These are phyloP conservation scores for Nepenthes alata DNA, from an alignment of 179 eudicot species.

Conservation along the genomic window DNA sequence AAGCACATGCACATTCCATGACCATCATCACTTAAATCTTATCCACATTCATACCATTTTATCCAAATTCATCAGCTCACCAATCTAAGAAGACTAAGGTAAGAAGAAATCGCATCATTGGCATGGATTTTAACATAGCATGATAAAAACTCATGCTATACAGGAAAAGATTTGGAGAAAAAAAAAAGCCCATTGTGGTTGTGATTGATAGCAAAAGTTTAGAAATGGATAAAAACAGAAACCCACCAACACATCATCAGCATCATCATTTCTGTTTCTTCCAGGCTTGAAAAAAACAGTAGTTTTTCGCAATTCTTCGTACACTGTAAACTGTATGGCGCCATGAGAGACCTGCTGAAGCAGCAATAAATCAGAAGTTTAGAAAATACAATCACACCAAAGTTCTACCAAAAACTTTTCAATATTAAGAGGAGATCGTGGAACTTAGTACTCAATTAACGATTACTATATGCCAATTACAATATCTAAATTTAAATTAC, in stretches of 20 bases:
- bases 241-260: conserved; percentile 51
- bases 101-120: too few species aligned
- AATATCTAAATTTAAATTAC: too few species aligned
- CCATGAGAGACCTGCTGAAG: conserved; percentile 94
- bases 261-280: conserved; percentile 16
- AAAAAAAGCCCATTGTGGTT: neutral
- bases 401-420: neutral
- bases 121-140: too few species aligned
- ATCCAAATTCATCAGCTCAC: too few species aligned
- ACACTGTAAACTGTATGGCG: conserved; percentile 94
- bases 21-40: too few species aligned
- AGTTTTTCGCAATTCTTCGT: conserved; percentile 79
- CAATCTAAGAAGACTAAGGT: neutral
- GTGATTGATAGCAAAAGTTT: neutral
- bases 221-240: neutral
- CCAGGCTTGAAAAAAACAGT: conserved; percentile 36
- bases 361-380: neutral
- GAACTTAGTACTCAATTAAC: too few species aligned
- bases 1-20: too few species aligned
- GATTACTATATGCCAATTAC: too few species aligned
- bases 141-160: too few species aligned
- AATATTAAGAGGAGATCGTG: too few species aligned
- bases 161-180: neutral
- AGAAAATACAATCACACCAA: conserved; percentile 7
- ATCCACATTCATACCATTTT: too few species aligned